Conservation (phyloP, 2,329 filamentous ascomycete genomes). For the Fusarium sp. region DNA sequence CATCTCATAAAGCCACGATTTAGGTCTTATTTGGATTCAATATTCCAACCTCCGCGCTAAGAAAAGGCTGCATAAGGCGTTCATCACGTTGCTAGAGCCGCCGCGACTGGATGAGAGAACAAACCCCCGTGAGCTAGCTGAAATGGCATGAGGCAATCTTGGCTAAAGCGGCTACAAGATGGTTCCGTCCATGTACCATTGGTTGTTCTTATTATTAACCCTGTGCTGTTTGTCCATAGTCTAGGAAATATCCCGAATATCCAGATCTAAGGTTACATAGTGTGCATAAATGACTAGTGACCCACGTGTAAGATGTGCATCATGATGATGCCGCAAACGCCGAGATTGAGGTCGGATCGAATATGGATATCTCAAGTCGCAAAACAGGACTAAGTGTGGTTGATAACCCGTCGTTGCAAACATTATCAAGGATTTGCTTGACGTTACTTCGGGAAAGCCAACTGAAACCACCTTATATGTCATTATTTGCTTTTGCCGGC, state of each 20-base stretch:
- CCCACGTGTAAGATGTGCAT: slow-evolving; percentile 3
- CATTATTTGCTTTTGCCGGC: slow-evolving; percentile 15
- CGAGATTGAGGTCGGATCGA: not conserved
- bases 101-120: not conserved
- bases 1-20: slow-evolving; percentile 43
- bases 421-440: not conserved
- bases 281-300: slow-evolving; percentile 15
- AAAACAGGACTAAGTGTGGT: not conserved
- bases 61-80: slow-evolving; percentile 24
- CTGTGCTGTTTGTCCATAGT: not conserved
- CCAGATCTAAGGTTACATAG: slow-evolving; percentile 32
- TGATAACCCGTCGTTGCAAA: not conserved
- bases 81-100: slow-evolving; percentile 9
- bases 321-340: not conserved
- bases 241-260: slow-evolving; percentile 16
- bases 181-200: slow-evolving; percentile 14
- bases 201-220: slow-evolving; percentile 9
- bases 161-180: slow-evolving; percentile 4
- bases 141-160: slow-evolving; percentile 23
- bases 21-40: not conserved
- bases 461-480: slow-evolving; percentile 9
- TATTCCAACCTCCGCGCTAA: slow-evolving; percentile 31
- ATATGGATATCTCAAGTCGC: not conserved
- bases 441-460: not conserved
- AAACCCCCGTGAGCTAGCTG: slow-evolving; percentile 4